Percentiles rank a stretch among this genome's conserved stretches.
Evolutionary conservation across 768 basidiomycete species (phyloP).

Genomic region (Rhodotorula kratochvilovae): DNA sequence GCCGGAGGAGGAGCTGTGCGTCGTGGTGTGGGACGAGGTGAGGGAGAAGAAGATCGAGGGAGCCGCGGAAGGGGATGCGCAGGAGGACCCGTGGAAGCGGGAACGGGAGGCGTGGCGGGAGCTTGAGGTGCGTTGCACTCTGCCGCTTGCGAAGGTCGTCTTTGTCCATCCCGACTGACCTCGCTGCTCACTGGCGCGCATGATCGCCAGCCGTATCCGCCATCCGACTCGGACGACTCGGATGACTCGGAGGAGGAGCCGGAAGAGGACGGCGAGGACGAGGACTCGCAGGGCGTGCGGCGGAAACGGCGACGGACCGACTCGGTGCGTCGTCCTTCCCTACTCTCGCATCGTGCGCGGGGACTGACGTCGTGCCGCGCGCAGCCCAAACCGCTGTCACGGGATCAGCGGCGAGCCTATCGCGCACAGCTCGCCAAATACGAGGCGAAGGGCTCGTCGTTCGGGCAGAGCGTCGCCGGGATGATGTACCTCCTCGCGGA

Average conservation of each 20-base stretch:
- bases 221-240: conserved; percentile 56
- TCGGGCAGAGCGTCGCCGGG: conserved; percentile 83
- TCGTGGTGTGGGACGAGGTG: conserved; percentile 66
- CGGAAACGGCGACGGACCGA: conserved; percentile 62
- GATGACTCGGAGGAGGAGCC: conserved; percentile 45
- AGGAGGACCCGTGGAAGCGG: conserved; percentile 55
- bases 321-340: conserved; percentile 8
- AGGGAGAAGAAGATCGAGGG: conserved; percentile 69
- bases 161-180: not conserved
- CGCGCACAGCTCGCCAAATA: conserved; percentile 68
- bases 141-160: not conserved
- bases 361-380: too few relatives aligned
- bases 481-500: conserved; percentile 86
- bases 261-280: conserved; percentile 51
- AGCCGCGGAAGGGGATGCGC: conserved; percentile 46
- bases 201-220: conserved; percentile 65
- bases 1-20: conserved; percentile 53
- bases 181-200: not conserved
- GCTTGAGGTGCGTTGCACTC: conserved; percentile 57
- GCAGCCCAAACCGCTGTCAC: conserved; percentile 59
- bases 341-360: too few relatives aligned
- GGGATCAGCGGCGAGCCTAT: conserved; percentile 65
- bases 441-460: conserved; percentile 76
- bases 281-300: conserved; percentile 44
- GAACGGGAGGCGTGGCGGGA: conserved; percentile 80